phyloP scores from a whole-genome alignment of 2,329 filamentous ascomycete genomes.

The Ophiostoma novo-ulmi region DNA sequence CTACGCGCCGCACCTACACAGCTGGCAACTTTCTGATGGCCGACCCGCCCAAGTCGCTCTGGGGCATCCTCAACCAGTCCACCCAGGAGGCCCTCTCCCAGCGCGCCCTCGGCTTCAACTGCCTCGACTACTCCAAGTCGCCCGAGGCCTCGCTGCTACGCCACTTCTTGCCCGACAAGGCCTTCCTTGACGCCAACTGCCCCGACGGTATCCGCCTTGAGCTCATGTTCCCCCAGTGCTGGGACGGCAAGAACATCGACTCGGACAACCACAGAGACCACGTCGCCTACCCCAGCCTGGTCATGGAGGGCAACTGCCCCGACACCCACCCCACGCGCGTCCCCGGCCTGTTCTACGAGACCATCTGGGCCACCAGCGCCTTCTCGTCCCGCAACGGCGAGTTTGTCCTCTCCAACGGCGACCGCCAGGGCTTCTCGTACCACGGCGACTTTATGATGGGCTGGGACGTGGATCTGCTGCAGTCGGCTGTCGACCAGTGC shows the following conservation, averaged over 20 bases:
- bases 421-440: slow-evolving; percentile 69
- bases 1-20: slow-evolving; percentile 61
- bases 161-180: slow-evolving; percentile 75
- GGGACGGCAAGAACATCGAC: slow-evolving; percentile 65
- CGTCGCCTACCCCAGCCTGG: slow-evolving; percentile 70
- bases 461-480: slow-evolving; percentile 66
- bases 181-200: slow-evolving; percentile 75
- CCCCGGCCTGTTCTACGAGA: slow-evolving; percentile 76
- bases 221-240: slow-evolving; percentile 84
- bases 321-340: slow-evolving; percentile 61
- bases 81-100: slow-evolving; percentile 64
- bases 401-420: slow-evolving; percentile 74
- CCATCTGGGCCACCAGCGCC: slow-evolving; percentile 69
- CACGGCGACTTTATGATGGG: slow-evolving; percentile 77
- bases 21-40: slow-evolving; percentile 61
- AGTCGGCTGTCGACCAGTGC: slow-evolving; percentile 68
- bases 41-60: slow-evolving; percentile 62
- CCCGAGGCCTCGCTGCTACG: slow-evolving; percentile 73
- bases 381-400: slow-evolving; percentile 59
- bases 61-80: slow-evolving; percentile 59
- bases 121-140: slow-evolving; percentile 67
- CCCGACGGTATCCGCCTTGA: slow-evolving; percentile 75
- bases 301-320: slow-evolving; percentile 74
- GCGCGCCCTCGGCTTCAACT: slow-evolving; percentile 91
- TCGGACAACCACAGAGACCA: slow-evolving; percentile 56